A percentile compares a stretch with the other conserved stretches of the same genome.
These are phyloP conservation scores for Hyparrhenia diplandra DNA, from an alignment of 176 grass and related monocot genomes.

Conservation along the genomic window DNA sequence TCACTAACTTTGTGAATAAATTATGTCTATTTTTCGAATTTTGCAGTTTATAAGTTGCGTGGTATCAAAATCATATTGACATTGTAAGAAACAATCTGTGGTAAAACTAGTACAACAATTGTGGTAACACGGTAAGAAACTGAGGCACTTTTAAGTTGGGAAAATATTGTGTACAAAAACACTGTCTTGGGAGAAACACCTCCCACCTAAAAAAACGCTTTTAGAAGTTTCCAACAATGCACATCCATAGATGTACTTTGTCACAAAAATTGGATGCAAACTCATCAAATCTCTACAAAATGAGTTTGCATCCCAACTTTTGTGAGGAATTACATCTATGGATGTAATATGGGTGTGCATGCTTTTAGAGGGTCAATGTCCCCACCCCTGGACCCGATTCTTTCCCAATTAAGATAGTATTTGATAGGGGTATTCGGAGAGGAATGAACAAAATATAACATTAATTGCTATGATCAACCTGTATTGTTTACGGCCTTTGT, in stretches of 20 bases:
- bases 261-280: no score
- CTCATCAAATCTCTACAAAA: neutral
- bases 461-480: conserved; percentile 41
- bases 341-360: neutral
- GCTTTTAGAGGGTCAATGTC: neutral
- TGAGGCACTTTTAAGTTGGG: neutral
- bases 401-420: neutral
- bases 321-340: neutral
- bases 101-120: conserved; percentile 5
- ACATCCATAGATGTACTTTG: no score
- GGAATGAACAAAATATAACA: neutral
- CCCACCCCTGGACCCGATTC: neutral
- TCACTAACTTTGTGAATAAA: neutral
- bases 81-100: conserved; percentile 5
- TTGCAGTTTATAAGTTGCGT: neutral
- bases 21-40: neutral
- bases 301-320: neutral
- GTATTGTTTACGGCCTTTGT: conserved; percentile 44
- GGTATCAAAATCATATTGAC: neutral
- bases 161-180: neutral
- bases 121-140: neutral
- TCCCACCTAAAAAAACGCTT: no score
- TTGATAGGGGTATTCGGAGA: neutral
- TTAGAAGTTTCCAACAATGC: no score
- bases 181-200: no score